Base-by-base conservation (phyloP, 2,329 filamentous ascomycete genomes). In the Botrytis hyacinthi region DNA sequence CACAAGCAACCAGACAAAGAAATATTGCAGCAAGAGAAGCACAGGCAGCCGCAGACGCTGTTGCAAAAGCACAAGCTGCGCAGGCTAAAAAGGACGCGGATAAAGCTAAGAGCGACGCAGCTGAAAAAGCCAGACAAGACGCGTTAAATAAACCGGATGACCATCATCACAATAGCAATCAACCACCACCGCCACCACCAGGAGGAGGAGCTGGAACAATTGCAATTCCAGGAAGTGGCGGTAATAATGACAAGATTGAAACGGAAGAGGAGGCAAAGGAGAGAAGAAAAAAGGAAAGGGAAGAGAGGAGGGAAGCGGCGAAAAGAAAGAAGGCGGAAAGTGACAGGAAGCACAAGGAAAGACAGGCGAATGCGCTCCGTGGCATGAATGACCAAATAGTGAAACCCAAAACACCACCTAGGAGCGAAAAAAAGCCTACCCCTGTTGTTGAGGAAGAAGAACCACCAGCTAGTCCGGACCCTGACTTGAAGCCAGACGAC, bases 1-100 rank as follows among this genome's bases (percentile, higher is more conserved):
- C 66, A 22, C 32, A 44, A 44, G 66, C 66, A 59, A 69, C 66
- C 3, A 69, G 10, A 37, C 48, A n/a, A 8, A 57, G 37, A 8
- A 69, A 69, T 57, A 42, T 69, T 29, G 66, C 48, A 14, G 48
- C 66, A 12, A 69, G 18, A 57, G n/a, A 57, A 44, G 66, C 48
- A 32, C 1, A 29, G 37, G 2, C 40, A 57, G 26, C 35, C 0
- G 65, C 16, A 20, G 46, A n/a, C 3, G 35, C n/a, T 6, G 2
- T 4, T 22, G n/a, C 16, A 10, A n/a, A 9, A 51, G 46, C 9
- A 26, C 46, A 14, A 14, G 48, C 48, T n/a, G 48, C 48, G 12
- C 20, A 22, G 16, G 32, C 59, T 61, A 57, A 18, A 29, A 29
- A 18, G n/a, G 16, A 18, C 7, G 5, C 6, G 35, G 59, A 40